Base-by-base conservation (phyloP, 108 stramenopile species). In the Cyclotella atomus region DNA sequence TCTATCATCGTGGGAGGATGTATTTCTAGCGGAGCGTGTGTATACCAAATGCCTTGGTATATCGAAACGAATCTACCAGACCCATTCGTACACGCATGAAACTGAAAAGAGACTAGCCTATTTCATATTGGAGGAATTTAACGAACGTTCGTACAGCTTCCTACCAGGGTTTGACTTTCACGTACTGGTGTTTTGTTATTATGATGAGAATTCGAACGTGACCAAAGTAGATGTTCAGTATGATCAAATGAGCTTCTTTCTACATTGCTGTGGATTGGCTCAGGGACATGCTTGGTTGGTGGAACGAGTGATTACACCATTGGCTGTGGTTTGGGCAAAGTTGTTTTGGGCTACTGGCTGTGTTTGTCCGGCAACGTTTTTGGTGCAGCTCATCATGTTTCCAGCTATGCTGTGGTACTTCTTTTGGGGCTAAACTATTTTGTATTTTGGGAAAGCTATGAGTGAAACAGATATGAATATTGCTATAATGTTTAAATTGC, bases 191-290 rank as follows among this genome's bases (percentile, higher is more conserved):
- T 82, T 82, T 60, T 65, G 63, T 10, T 71, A 76, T 52, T 82
- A 82, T 29, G 71, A 82, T 36, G 75, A 82, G 10, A 35, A 64
- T 3, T 65, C 45, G n/a, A 65, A 76, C 60, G 81, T 82, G 10
- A 82, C 75, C 28, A 56, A 41, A 35, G 81, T 82, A 47, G 75
- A 76, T 33, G 81, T 82, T 16, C 81, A 82, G 36, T 82, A 82
- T 44, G 75, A 76, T 71, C 81, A 82, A 33, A 45, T 76, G 45
- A 66, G 70, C 33, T 82, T 82, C 61, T 82, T 82, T 35, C 55
- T 82, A 15, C 81, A 82, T 72, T 82, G 81, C 36, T 33, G 71
- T 50, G 81, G 81, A 7, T 29, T 82, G 30, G 75, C 75, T 14
- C 75, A 76, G 34, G 54, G 20, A 15, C 75, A 71, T 47, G 70